Evolutionary conservation across 345 rosid genomes (phyloP).

Genomic region (Camelina sativa): DNA sequence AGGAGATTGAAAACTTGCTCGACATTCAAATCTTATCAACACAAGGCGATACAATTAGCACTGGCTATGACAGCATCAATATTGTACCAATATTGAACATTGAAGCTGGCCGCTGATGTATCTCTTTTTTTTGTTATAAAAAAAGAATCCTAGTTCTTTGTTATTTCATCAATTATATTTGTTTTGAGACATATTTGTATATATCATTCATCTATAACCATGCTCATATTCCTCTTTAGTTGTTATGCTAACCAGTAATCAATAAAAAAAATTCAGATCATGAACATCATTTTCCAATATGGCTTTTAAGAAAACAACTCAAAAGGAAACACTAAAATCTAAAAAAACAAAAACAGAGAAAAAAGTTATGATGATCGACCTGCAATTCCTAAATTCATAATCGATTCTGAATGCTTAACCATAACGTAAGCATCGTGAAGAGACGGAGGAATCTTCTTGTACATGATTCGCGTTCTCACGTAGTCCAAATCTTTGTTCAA

Average conservation of each 20-base stretch:
- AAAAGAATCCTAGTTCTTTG: neutral
- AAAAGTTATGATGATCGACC: neutral
- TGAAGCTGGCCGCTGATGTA: conserved; percentile 12
- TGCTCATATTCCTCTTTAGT: no score
- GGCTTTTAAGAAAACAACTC: neutral
- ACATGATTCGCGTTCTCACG: neutral
- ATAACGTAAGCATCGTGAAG: neutral
- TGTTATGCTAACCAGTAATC: no score
- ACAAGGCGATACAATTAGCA: neutral
- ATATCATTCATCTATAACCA: no score
- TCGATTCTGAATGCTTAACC: neutral
- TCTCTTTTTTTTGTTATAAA: neutral
- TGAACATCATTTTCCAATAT: neutral
- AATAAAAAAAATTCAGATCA: neutral
- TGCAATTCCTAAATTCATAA: neutral
- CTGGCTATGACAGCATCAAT: conserved; percentile 19
- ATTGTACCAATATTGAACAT: neutral
- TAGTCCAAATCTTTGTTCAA: neutral
- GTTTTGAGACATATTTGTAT: neutral
- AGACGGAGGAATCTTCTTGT: conserved; percentile 14
- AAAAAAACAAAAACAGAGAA: neutral
- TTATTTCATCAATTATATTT: neutral
- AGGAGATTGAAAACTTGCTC: conserved; percentile 30
- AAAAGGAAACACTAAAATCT: neutral
- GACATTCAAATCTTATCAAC: neutral